phyloP scores from a whole-genome alignment of 176 grass and related monocot genomes.

The Avena sativa region DNA sequence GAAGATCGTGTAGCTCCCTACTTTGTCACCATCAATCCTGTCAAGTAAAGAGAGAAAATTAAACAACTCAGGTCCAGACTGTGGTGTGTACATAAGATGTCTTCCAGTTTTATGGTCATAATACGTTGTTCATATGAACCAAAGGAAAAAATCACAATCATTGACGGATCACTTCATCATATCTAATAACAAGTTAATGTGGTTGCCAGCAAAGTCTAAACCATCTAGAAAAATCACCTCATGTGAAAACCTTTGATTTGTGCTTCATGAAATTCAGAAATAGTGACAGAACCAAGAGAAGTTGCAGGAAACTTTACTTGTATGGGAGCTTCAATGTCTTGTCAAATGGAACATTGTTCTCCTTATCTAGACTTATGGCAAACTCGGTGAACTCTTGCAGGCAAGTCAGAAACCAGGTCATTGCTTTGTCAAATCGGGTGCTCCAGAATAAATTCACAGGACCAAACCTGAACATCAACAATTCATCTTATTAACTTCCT shows the following conservation, averaged over 20 bases:
- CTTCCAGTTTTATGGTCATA: not conserved
- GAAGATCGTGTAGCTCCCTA: conserved; percentile 86
- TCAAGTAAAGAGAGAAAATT: conserved; percentile 27
- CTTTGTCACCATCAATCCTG: conserved; percentile 97
- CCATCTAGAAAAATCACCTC: conserved; percentile 14
- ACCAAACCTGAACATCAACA: conserved; percentile 69
- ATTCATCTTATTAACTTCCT: not conserved
- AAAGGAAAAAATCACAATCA: not conserved
- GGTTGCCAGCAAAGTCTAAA: not conserved
- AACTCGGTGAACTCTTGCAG: conserved; percentile 94
- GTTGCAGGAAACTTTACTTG: conserved; percentile 56
- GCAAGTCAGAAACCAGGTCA: conserved; percentile 94
- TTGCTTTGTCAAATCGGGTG: conserved; percentile 97
- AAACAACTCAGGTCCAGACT: not conserved
- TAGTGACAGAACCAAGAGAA: not conserved
- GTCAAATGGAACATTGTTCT: conserved; percentile 88
- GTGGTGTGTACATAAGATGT: conserved; percentile 10
- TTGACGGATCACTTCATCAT: not conserved
- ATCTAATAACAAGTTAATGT: not conserved
- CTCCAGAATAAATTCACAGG: conserved; percentile 99
- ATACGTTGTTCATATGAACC: not conserved
- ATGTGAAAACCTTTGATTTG: not conserved
- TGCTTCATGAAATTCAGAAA: not conserved
- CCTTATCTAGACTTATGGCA: conserved; percentile 69
- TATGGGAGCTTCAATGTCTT: conserved; percentile 94